Conservation (phyloP, 805 yeast genomes). For the Komagataella phaffii region DNA sequence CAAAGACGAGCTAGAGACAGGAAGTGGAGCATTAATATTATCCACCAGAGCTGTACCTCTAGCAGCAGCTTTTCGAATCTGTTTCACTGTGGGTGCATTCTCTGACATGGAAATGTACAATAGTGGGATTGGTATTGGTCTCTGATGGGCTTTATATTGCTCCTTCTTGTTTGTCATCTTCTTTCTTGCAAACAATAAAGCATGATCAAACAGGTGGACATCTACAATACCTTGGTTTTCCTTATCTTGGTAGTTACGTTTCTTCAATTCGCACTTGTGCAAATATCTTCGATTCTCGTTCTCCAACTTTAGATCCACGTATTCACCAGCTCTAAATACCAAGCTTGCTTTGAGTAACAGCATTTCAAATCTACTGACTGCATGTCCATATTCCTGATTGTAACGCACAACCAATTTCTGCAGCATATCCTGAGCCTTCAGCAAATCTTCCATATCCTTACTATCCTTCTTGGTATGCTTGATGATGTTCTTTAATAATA, state of each 20-base stretch:
- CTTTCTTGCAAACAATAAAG: constrained; percentile 70
- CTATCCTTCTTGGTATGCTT: constrained; percentile 70
- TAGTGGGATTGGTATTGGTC: constrained; percentile 75
- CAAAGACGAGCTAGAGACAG: constrained; percentile 10
- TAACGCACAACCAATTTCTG: constrained; percentile 65
- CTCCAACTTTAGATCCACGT: constrained; percentile 72
- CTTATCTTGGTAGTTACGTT: constrained; percentile 58
- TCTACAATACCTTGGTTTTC: constrained; percentile 69
- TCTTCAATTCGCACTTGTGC: constrained; percentile 65
- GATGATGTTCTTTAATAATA: constrained; percentile 67
- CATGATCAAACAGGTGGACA: constrained; percentile 79
- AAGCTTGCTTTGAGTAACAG: constrained; percentile 78
- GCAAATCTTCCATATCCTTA: constrained; percentile 56
- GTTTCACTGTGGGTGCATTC: constrained; percentile 54
- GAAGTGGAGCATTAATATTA: constrained; percentile 17
- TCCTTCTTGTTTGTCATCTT: constrained; percentile 84
- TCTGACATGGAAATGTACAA: constrained; percentile 65
- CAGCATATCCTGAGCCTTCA: constrained; percentile 62
- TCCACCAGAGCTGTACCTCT: constrained; percentile 11
- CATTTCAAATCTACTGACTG: constrained; percentile 83
- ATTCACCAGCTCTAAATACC: constrained; percentile 70
- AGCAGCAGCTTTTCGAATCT: constrained; percentile 25
- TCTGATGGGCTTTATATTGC: constrained; percentile 79
- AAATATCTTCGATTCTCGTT: constrained; percentile 72
- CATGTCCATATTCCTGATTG: constrained; percentile 83